A percentile compares a stretch with the other conserved stretches of the same genome.
phyloP scores from a whole-genome alignment of 495 filamentous ascomycete species.

The Neurospora sp. region DNA sequence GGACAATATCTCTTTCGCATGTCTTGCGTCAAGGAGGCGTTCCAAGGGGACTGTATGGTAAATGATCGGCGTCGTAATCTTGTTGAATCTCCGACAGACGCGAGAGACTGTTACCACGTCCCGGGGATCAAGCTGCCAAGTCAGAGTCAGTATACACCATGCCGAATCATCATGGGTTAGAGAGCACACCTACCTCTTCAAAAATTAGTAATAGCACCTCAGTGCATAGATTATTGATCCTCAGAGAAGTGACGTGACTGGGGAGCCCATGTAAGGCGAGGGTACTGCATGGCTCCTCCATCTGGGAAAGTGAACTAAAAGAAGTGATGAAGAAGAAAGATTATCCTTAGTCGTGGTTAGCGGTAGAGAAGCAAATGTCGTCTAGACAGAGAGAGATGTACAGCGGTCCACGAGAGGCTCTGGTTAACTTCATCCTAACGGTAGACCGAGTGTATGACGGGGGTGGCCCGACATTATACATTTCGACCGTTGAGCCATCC shows the following conservation, averaged over 20 bases:
- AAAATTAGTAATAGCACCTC: constrained; percentile 19
- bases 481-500: neutral
- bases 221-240: constrained; percentile 13
- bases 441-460: neutral
- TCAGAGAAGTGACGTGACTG: neutral
- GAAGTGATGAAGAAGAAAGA: neutral
- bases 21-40: constrained; percentile 8
- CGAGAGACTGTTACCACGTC: neutral
- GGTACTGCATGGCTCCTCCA: neutral
- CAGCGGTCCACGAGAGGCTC: neutral
- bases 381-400: neutral
- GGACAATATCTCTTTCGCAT: constrained; percentile 8
- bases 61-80: constrained; percentile 16
- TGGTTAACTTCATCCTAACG: neutral
- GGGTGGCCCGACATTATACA: neutral
- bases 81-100: constrained; percentile 12
- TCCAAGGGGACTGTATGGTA: constrained; percentile 17
- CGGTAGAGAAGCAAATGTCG: neutral
- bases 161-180: neutral
- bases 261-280: neutral
- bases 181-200: constrained; percentile 10
- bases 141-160: neutral
- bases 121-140: neutral
- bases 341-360: neutral
- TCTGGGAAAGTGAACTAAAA: neutral